Percentiles rank a stretch among this genome's conserved stretches.
Evolutionary conservation across 2,329 filamentous ascomycete species (phyloP).

Genomic region (Neodidymelliopsis sp.): DNA sequence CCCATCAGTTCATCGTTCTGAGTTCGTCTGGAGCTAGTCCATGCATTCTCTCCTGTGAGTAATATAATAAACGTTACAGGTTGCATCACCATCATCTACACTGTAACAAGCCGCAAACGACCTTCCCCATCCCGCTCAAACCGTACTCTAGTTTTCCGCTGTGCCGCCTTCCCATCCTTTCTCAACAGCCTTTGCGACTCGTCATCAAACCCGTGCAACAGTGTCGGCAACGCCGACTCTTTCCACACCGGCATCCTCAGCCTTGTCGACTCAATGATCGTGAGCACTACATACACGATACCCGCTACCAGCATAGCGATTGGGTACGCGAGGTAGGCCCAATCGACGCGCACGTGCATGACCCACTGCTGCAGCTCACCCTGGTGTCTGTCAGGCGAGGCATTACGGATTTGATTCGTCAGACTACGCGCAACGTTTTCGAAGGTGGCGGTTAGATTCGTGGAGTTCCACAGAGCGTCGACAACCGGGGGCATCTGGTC

Average conservation of each 20-base stretch:
- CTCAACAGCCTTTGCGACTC: conserved; percentile 14
- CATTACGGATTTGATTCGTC: conserved; percentile 6
- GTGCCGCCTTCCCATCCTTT: background rate
- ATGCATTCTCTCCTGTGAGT: too few relatives aligned
- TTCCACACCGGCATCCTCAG: conserved; percentile 14
- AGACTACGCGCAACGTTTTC: conserved; percentile 8
- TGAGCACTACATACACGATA: conserved; percentile 1
- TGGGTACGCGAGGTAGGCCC: conserved; percentile 8
- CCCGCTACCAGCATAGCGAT: conserved; percentile 5
- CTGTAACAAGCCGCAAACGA: background rate
- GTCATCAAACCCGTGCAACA: conserved; percentile 11
- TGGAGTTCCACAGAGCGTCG: conserved; percentile 7
- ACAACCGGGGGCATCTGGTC: background rate
- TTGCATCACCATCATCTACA: background rate
- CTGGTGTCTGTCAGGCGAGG: background rate
- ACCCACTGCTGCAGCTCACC: conserved; percentile 5
- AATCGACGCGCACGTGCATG: conserved; percentile 7
- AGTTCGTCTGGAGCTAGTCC: too few relatives aligned
- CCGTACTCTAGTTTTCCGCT: background rate
- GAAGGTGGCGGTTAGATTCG: conserved; percentile 5
- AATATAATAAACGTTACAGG: too few relatives aligned
- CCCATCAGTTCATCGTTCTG: too few relatives aligned
- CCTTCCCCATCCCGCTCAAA: background rate
- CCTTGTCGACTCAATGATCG: conserved; percentile 4
- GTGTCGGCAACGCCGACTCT: conserved; percentile 6